phyloP scores from a whole-genome alignment of 305 asterid species.

The Solanum hybrid region DNA sequence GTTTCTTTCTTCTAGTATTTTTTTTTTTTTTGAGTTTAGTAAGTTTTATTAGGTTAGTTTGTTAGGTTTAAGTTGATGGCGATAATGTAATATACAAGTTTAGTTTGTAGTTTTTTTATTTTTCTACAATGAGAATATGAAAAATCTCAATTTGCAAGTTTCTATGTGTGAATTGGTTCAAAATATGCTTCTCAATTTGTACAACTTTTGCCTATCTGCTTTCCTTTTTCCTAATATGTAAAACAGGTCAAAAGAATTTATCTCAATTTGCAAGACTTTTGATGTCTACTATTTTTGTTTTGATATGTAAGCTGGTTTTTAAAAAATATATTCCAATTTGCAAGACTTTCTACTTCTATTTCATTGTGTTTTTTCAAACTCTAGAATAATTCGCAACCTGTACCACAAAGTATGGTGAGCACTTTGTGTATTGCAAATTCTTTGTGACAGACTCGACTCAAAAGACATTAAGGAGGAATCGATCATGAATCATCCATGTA shows the following conservation, averaged over 20 bases:
- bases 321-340: background rate
- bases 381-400: no score
- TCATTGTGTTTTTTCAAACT: background rate
- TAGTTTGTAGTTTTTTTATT: background rate
- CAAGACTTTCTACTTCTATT: background rate
- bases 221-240: background rate
- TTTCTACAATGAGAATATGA: background rate
- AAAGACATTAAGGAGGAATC: no score
- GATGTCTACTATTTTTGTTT: background rate
- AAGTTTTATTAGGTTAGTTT: background rate
- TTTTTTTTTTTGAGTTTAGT: background rate
- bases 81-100: background rate
- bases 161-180: background rate
- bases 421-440: no score
- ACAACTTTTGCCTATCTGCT: background rate
- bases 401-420: no score
- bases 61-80: conserved; percentile 5
- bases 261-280: background rate
- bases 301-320: background rate
- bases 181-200: background rate
- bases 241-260: background rate
- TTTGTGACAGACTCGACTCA: no score
- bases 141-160: background rate
- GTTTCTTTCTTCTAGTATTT: background rate
- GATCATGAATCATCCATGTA: no score